Conservation (phyloP, 2,329 filamentous ascomycete species). For the Exophiala calicioides region DNA sequence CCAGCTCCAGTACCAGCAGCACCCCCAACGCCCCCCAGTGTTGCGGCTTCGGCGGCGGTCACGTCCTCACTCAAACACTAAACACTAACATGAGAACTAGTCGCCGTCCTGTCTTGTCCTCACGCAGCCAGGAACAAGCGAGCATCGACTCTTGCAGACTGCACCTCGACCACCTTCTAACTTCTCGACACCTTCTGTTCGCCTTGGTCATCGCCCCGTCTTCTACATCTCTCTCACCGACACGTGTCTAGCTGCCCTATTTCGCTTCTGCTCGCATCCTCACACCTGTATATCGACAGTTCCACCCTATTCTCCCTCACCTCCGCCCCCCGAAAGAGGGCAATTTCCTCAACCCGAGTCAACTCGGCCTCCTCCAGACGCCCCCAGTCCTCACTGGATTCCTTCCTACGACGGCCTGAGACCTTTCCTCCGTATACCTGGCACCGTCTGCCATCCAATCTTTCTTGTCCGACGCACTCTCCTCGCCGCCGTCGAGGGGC, state of each 20-base stretch:
- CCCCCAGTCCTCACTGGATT: not conserved
- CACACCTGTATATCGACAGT: constrained; percentile 27
- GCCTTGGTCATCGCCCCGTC: constrained; percentile 13
- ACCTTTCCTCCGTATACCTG: constrained; percentile 3
- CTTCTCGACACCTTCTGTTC: constrained; percentile 10
- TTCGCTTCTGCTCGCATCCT: constrained; percentile 24
- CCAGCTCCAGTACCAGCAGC: no score
- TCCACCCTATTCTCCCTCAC: constrained; percentile 18
- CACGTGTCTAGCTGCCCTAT: constrained; percentile 25
- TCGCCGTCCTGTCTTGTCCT: constrained; percentile 1
- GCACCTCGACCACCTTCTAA: constrained; percentile 25
- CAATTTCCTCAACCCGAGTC: constrained; percentile 13
- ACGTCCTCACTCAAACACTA: no score
- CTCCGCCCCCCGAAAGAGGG: constrained; percentile 1
- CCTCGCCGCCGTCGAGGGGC: constrained; percentile 16
- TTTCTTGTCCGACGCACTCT: not conserved
- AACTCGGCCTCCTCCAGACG: not conserved
- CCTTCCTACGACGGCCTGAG: not conserved
- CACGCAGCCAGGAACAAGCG: constrained; percentile 25
- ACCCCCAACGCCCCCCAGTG: no score
- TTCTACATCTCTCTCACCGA: constrained; percentile 17
- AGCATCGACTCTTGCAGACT: constrained; percentile 20
- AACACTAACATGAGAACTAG: no score
- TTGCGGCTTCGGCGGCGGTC: not conserved
- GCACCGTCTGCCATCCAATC: constrained; percentile 1